Percentiles rank a stretch among this genome's conserved stretches.
Conservation (phyloP, 2,329 filamentous ascomycete genomes). For the Corynespora cassiicola region DNA sequence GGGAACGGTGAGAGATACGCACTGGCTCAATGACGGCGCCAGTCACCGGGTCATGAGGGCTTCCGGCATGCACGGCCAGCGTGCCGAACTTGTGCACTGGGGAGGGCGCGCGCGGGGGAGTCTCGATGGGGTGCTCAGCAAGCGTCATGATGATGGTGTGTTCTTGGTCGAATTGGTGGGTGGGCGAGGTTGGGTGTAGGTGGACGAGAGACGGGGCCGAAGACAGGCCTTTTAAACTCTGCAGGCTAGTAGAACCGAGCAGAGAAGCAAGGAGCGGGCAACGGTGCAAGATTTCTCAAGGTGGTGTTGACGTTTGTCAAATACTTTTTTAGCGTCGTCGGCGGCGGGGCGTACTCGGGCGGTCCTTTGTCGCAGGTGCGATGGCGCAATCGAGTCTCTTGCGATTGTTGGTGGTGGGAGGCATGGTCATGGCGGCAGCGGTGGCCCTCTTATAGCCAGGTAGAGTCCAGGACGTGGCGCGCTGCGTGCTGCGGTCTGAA, state of each 20-base stretch:
- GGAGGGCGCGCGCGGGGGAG: conserved; percentile 74
- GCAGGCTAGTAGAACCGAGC: too few relatives aligned
- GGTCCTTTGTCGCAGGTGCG: conserved; percentile 24
- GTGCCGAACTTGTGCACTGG: conserved; percentile 87
- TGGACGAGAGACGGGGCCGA: neutral
- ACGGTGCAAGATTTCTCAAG: too few relatives aligned
- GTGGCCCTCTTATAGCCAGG: conserved; percentile 2
- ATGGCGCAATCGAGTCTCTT: conserved; percentile 33
- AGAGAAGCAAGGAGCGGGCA: too few relatives aligned
- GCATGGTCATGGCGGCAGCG: neutral
- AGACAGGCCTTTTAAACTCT: conserved; percentile 1
- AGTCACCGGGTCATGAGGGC: conserved; percentile 87
- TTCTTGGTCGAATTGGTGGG: too few relatives aligned
- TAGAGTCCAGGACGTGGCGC: conserved; percentile 2
- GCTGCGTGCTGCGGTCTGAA: conserved; percentile 16
- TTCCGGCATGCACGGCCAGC: conserved; percentile 90
- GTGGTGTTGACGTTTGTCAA: too few relatives aligned
- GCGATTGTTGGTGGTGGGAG: conserved; percentile 8
- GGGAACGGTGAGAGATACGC: conserved; percentile 24
- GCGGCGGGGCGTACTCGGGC: conserved; percentile 6
- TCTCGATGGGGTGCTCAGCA: conserved; percentile 67
- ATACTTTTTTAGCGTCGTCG: too few relatives aligned
- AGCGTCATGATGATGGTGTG: conserved; percentile 42
- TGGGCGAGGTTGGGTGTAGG: neutral
- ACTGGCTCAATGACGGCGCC: conserved; percentile 93